Conservation (phyloP, 2,329 filamentous ascomycete species). For the Neospermospora avenae region DNA sequence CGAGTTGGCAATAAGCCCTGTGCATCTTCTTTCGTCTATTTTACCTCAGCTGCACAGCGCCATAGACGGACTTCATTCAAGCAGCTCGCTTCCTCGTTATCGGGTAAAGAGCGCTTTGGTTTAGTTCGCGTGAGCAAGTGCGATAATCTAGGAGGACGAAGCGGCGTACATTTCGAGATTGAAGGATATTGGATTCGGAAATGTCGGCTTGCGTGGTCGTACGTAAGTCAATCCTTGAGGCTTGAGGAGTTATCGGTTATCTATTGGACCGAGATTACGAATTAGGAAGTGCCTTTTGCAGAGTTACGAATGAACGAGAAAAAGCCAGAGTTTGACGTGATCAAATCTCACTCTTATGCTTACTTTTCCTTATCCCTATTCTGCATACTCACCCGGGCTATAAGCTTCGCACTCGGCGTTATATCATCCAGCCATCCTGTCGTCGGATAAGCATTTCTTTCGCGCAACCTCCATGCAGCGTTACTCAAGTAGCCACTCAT, state of each 20-base stretch:
- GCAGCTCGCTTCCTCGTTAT: background rate
- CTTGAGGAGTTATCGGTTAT: background rate
- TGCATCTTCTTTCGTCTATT: background rate
- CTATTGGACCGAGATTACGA: background rate
- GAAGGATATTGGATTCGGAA: background rate
- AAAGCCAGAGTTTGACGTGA: no score
- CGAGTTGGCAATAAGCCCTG: background rate
- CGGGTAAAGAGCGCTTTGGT: background rate
- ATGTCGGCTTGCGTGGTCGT: background rate
- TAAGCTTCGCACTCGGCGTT: no score
- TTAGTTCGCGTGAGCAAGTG: background rate
- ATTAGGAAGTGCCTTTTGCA: no score
- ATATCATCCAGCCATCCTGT: no score
- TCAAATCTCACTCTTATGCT: no score
- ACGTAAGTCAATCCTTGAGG: background rate
- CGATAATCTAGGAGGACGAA: background rate
- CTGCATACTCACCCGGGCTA: no score
- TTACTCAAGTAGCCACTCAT: no score
- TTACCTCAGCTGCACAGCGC: slow-evolving; percentile 4
- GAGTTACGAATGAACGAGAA: no score
- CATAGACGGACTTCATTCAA: background rate
- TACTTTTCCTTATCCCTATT: no score
- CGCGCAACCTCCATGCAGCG: no score
- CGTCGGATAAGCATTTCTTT: no score
- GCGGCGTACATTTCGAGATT: background rate